Evolutionary conservation across 805 yeast species (phyloP).

Genomic region (Phaffomyces opuntiae): DNA sequence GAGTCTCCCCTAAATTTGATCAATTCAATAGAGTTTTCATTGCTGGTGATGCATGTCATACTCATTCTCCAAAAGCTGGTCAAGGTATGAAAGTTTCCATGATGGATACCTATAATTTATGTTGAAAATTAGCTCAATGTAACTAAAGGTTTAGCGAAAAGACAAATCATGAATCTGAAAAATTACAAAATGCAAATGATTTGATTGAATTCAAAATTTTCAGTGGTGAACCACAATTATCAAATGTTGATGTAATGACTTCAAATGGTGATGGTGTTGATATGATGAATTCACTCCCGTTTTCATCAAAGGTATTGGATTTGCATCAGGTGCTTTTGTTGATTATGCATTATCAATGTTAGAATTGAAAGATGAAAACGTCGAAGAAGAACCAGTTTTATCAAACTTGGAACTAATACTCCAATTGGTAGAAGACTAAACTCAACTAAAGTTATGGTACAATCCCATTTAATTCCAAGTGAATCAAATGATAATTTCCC

Average conservation of each 20-base stretch:
- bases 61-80: neutral
- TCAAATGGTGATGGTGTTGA: neutral
- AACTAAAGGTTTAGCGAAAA: neutral
- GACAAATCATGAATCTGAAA: neutral
- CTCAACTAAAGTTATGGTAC: neutral
- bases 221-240: neutral
- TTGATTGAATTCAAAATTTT: neutral
- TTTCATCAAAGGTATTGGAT: neutral
- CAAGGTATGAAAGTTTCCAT: slow-evolving; percentile 1
- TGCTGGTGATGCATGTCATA: slow-evolving; percentile 1
- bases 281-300: neutral
- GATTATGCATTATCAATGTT: neutral
- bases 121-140: neutral
- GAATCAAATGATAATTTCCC: neutral
- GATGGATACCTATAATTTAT: neutral
- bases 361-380: neutral
- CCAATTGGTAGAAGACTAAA: neutral
- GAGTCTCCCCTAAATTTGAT: neutral
- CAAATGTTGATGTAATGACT: neutral
- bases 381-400: neutral
- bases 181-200: neutral
- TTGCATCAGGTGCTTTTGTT: slow-evolving; percentile 1
- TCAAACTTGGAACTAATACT: neutral
- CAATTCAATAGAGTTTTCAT: neutral
- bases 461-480: neutral